phyloP scores from a whole-genome alignment of 768 basidiomycete genomes.

The Russula brevipes region DNA sequence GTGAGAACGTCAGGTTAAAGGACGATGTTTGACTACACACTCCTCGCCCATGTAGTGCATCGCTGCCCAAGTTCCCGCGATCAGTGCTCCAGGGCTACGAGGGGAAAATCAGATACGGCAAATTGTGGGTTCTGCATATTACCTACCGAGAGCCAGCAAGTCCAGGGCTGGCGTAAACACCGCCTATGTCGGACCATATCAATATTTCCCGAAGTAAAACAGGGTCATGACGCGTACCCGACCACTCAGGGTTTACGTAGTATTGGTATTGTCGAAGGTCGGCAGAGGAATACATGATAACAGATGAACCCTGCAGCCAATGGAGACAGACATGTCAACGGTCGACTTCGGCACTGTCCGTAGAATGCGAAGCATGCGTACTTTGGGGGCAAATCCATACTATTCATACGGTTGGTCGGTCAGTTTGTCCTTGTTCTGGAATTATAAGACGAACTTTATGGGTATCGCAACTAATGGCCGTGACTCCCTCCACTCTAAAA shows the following conservation, averaged over 20 bases:
- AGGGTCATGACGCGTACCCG: conserved; percentile 43
- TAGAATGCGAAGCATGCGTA: conserved; percentile 25
- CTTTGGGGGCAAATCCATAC: conserved; percentile 96
- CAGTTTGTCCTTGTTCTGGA: conserved; percentile 7
- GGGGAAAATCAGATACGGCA: background rate
- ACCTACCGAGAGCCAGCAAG: conserved; percentile 83
- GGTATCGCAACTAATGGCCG: conserved; percentile 92
- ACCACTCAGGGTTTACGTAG: conserved; percentile 78
- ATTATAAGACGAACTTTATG: conserved; percentile 58
- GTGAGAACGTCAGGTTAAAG: conserved; percentile 1
- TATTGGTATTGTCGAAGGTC: conserved; percentile 79
- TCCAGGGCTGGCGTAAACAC: conserved; percentile 86
- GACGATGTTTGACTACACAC: conserved; percentile 41
- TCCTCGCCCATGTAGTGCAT: conserved; percentile 89
- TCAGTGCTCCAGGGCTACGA: conserved; percentile 77
- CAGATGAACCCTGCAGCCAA: conserved; percentile 67
- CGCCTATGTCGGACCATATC: conserved; percentile 45
- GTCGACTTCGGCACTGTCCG: background rate
- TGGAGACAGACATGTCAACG: background rate
- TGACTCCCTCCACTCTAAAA: conserved; percentile 87
- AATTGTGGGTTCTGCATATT: background rate
- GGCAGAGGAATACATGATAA: conserved; percentile 87
- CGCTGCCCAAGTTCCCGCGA: conserved; percentile 95
- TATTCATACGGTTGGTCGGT: conserved; percentile 30
- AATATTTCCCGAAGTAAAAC: conserved; percentile 19